Conservation (phyloP, 257 asterid genomes). For the Datura wrightii region DNA sequence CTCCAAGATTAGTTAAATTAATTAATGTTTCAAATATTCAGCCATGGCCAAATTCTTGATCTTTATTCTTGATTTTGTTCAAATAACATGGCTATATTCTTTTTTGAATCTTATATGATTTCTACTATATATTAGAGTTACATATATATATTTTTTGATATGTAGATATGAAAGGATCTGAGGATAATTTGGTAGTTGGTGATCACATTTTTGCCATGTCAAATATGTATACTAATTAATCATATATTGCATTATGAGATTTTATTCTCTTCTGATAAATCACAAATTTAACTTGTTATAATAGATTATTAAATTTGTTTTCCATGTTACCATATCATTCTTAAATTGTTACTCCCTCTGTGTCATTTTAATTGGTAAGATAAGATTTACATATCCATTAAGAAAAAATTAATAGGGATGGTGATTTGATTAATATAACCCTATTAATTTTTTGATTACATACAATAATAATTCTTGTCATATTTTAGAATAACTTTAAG, state of each 20-base stretch:
- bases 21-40: background rate
- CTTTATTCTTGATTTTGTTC: constrained; percentile 28
- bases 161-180: background rate
- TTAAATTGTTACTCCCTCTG: background rate
- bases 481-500: no score
- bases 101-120: background rate
- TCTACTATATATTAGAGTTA: background rate
- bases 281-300: background rate
- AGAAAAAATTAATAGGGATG: no score
- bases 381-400: no score
- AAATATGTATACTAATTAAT: constrained; percentile 14
- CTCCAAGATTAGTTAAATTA: background rate
- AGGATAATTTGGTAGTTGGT: constrained; percentile 23
- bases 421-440: no score
- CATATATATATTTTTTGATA: background rate
- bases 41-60: background rate
- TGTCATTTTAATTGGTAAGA: no score
- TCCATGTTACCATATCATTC: background rate
- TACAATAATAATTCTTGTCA: no score
- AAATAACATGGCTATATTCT: constrained; percentile 24
- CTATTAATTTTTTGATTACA: no score
- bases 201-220: background rate
- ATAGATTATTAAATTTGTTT: background rate
- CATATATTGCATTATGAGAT: background rate
- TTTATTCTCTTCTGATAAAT: background rate